These are phyloP conservation scores for Ceratobasidium sp. DNA, from an alignment of 1,284 basidiomycete species.

Conservation along the genomic window DNA sequence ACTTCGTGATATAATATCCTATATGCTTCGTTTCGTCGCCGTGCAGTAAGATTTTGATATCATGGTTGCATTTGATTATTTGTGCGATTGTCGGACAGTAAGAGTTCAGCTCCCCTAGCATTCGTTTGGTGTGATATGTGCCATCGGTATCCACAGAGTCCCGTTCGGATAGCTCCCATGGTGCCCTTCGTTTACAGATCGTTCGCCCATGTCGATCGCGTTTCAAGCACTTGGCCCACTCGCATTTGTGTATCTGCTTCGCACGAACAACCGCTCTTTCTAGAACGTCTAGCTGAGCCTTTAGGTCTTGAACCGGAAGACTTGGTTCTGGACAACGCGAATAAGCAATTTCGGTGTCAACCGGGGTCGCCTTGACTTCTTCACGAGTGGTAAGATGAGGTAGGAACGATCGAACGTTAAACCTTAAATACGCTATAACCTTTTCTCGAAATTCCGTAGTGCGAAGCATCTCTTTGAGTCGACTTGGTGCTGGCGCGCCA, in stretches of 20 bases:
- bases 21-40: constrained; percentile 25
- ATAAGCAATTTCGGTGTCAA: constrained; percentile 45
- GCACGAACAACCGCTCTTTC: neutral
- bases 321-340: constrained; percentile 16
- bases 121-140: constrained; percentile 42
- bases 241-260: constrained; percentile 51
- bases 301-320: neutral
- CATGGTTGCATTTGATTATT: constrained; percentile 56
- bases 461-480: constrained; percentile 18
- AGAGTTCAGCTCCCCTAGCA: constrained; percentile 54
- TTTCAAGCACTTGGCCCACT: constrained; percentile 51
- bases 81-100: constrained; percentile 55
- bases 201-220: constrained; percentile 50
- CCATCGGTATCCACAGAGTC: constrained; percentile 51
- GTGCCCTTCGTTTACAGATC: constrained; percentile 59
- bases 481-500: constrained; percentile 22
- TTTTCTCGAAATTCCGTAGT: constrained; percentile 25
- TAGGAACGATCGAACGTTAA: constrained; percentile 54
- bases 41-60: constrained; percentile 55
- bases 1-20: constrained; percentile 49
- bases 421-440: constrained; percentile 5
- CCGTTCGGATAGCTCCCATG: constrained; percentile 52
- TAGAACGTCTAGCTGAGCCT: neutral
- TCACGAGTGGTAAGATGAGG: constrained; percentile 47
- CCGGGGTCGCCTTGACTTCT: constrained; percentile 46